These are phyloP conservation scores for Neotropicomus parvogracilis DNA, from an alignment of 1,284 basidiomycete species.

Conservation along the genomic window DNA sequence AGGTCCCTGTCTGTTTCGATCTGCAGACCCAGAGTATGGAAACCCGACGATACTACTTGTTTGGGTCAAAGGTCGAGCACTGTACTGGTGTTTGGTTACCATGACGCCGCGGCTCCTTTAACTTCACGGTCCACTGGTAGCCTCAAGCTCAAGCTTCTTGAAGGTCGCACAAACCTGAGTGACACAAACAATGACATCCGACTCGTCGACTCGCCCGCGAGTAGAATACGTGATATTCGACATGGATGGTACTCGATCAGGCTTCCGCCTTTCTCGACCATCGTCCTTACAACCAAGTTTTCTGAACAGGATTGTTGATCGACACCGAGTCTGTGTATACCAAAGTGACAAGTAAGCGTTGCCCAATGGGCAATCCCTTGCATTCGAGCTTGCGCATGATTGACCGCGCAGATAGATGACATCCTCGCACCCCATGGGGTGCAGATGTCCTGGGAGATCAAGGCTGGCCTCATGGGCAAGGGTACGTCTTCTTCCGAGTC, in stretches of 20 bases:
- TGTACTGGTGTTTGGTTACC: too few species aligned
- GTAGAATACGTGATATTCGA: conserved; percentile 78
- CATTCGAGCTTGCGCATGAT: neutral
- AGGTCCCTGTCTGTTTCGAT: too few species aligned
- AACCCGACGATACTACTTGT: too few species aligned
- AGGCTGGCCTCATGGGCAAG: conserved; percentile 80
- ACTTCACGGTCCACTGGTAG: too few species aligned
- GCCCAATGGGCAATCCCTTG: neutral
- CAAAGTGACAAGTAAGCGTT: conserved; percentile 64
- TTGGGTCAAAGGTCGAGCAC: too few species aligned
- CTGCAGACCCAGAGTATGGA: too few species aligned
- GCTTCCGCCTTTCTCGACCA: neutral
- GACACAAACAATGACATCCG: conserved; percentile 11
- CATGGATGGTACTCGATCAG: conserved; percentile 59
- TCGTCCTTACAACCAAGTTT: neutral
- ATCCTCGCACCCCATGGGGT: conserved; percentile 71
- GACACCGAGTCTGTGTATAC: conserved; percentile 74
- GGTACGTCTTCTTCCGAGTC: conserved; percentile 40
- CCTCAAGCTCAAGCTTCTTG: too few species aligned
- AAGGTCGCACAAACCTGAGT: too few species aligned
- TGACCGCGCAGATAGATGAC: conserved; percentile 38
- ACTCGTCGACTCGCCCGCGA: conserved; percentile 16
- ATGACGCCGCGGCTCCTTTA: too few species aligned
- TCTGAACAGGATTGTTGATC: conserved; percentile 50
- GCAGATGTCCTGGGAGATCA: conserved; percentile 80